Percentiles rank a stretch among this genome's conserved stretches.
phyloP scores from a whole-genome alignment of 169 alveolate species.

The Eimeria mitis region DNA sequence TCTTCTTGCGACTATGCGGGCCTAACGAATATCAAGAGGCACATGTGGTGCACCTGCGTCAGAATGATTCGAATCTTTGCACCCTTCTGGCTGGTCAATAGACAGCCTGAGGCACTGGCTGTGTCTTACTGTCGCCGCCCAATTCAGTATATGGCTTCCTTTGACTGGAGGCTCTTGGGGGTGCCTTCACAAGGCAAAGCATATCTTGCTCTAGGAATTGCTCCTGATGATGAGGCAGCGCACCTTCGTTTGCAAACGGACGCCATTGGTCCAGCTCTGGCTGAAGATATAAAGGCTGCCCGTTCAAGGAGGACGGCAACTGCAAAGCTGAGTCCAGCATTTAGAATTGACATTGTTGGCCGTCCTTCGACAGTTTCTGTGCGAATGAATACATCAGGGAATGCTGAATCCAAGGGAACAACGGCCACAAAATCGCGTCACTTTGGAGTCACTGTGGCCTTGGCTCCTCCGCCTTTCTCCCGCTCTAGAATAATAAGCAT shows the following conservation, averaged over 20 bases:
- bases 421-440: not conserved
- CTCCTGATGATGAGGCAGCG: constrained; percentile 36
- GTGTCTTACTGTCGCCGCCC: constrained; percentile 63
- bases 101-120: constrained; percentile 72
- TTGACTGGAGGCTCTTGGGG: constrained; percentile 73
- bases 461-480: constrained; percentile 83
- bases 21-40: constrained; percentile 46
- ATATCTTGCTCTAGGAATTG: constrained; percentile 66
- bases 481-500: constrained; percentile 77
- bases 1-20: not conserved
- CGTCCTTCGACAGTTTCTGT: constrained; percentile 64
- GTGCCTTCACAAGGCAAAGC: constrained; percentile 45
- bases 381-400: not conserved
- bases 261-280: not conserved
- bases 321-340: constrained; percentile 43
- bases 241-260: constrained; percentile 5
- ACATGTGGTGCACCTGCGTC: constrained; percentile 79
- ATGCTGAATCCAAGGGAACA: not conserved
- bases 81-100: constrained; percentile 77
- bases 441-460: constrained; percentile 65
- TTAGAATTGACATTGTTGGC: constrained; percentile 78
- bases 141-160: constrained; percentile 50
- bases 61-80: constrained; percentile 66
- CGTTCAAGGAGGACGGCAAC: constrained; percentile 13
- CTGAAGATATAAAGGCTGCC: constrained; percentile 11